Evolutionary conservation across 139 green algal genomes (phyloP), one percentile per base, ranked within the genome.

Genomic region (Chlamydomonas schloesseri): DNA sequence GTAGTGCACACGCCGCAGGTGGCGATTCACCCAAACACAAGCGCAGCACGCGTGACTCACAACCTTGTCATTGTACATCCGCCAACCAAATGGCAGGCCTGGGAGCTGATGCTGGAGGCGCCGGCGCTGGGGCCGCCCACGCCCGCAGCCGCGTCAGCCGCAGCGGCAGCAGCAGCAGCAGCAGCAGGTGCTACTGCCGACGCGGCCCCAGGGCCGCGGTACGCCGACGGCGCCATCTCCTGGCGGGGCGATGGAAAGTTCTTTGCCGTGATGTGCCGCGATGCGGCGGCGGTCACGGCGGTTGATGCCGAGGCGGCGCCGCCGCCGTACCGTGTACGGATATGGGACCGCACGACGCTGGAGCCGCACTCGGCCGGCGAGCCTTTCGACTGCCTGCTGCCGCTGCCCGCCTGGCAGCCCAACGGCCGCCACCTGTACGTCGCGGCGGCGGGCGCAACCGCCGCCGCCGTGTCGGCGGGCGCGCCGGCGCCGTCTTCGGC

Each of bases 221-320:
- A 68, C 68, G 28, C 28, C 37, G 42, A 55, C 31, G 90, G 68
- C 0, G 57, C 58, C 13, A 77, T 99, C 31, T 93, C 37, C 31
- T 99, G 96, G 96, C 84, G 96, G 0, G 96, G 94, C 0, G 96
- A 99, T 83, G 94, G 94, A 34, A 93, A 93, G 23, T 98, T 91
- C 86, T 93, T 98, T 73, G 94, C 94, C 1, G 97, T 94, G 29
- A 62, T 85, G 33, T 86, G 60, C n/a, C 64, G 50, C 4, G 79
- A 88, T 76, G 65, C 82, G 42, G 1, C 57, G 42, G 42, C 42
- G 42, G 42, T 50, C 8, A 50, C 42, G 42, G 42, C 5, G 42
- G 42, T 8, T 5, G 47, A 33, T 2, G 46, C 58, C 23, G 69
- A 17, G 74, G 31, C 50, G 17, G 6, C 17, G 3, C n/a, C 24